These are phyloP conservation scores for Akanthomyces uredinophilus DNA, from an alignment of 2,329 filamentous ascomycete species.

Conservation along the genomic window DNA sequence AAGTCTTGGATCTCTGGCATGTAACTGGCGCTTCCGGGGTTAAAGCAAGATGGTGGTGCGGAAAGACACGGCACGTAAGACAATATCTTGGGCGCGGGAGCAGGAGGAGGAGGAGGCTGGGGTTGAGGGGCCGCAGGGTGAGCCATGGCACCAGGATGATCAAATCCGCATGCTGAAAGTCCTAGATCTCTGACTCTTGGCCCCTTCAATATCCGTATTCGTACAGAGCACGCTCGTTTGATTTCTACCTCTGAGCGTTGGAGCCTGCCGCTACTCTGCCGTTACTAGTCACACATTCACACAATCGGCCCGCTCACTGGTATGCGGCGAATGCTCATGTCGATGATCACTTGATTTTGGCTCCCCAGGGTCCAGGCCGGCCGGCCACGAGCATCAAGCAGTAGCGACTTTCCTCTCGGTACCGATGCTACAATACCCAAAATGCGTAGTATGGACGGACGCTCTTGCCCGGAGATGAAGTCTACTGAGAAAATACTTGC, in stretches of 20 bases:
- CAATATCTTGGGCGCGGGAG: background rate
- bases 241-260: too few relatives aligned
- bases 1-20: background rate
- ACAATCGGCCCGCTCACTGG: background rate
- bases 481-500: too few relatives aligned
- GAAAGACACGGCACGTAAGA: conserved; percentile 11
- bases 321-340: background rate
- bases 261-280: background rate
- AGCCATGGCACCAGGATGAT: background rate
- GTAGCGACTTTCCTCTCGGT: background rate
- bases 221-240: too few relatives aligned
- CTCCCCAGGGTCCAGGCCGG: too few relatives aligned
- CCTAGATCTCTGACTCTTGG: background rate
- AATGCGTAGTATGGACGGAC: too few relatives aligned
- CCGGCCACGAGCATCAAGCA: background rate
- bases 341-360: background rate
- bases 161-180: background rate
- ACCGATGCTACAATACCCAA: too few relatives aligned
- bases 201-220: background rate
- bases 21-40: background rate
- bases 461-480: too few relatives aligned
- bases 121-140: background rate
- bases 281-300: too few relatives aligned
- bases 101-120: background rate
- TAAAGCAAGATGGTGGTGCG: background rate